phyloP scores from a whole-genome alignment of 1,284 basidiomycete species.

The Sporisorium sorghi region DNA sequence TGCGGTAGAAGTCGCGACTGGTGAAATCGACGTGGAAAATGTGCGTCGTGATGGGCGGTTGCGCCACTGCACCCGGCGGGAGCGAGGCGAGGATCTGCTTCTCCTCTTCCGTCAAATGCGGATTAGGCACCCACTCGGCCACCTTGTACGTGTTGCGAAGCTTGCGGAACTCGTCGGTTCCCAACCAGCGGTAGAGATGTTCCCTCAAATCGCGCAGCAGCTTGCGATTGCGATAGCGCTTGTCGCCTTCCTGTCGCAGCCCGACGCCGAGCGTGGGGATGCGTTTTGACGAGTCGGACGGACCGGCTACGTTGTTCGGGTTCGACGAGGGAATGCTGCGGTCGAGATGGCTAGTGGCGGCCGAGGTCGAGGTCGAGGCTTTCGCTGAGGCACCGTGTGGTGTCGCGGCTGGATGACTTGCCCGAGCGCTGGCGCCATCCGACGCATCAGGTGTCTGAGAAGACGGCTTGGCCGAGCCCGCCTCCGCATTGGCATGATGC shows the following conservation, averaged over 20 bases:
- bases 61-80: conserved; percentile 37
- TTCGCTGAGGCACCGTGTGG: conserved; percentile 10
- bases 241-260: conserved; percentile 52
- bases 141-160: conserved; percentile 50
- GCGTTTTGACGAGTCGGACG: conserved; percentile 27
- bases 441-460: conserved; percentile 4
- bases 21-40: conserved; percentile 57
- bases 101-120: conserved; percentile 42
- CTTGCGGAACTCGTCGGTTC: conserved; percentile 57
- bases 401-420: conserved; percentile 7
- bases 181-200: conserved; percentile 57
- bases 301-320: conserved; percentile 11
- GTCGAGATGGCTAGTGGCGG: conserved; percentile 2
- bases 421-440: not conserved
- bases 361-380: not conserved
- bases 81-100: conserved; percentile 43
- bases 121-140: conserved; percentile 54
- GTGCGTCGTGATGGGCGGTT: conserved; percentile 50
- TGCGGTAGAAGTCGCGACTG: conserved; percentile 50
- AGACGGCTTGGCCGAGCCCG: conserved; percentile 9
- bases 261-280: conserved; percentile 52
- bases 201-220: conserved; percentile 53
- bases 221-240: conserved; percentile 56
- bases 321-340: conserved; percentile 10
- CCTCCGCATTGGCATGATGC: conserved; percentile 12